Evolutionary conservation across 1,284 basidiomycete species (phyloP).

Genomic region (Takashimella tepidaria): DNA sequence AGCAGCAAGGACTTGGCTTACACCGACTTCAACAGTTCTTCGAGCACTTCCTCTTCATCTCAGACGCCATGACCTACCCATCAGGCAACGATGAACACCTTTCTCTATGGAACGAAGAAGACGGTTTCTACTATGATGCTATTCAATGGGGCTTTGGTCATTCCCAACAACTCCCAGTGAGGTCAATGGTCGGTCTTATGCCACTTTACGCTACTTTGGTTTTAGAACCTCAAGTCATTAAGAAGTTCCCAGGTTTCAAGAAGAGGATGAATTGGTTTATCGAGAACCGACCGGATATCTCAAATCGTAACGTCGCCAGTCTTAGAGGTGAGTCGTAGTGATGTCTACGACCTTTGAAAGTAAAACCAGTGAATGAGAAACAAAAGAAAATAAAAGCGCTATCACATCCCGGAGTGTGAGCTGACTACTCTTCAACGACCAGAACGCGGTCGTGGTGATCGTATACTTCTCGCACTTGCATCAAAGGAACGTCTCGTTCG

Average conservation of each 20-base stretch:
- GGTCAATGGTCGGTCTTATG: slow-evolving; percentile 90
- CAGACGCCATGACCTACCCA: slow-evolving; percentile 94
- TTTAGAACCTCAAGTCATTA: slow-evolving; percentile 80
- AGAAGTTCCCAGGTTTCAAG: slow-evolving; percentile 93
- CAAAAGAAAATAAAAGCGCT: too few relatives aligned
- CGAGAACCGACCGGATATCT: slow-evolving; percentile 80
- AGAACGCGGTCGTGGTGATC: slow-evolving; percentile 77
- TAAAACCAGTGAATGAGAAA: slow-evolving; percentile 11
- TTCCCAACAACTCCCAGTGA: slow-evolving; percentile 80
- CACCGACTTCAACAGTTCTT: slow-evolving; percentile 43
- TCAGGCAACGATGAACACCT: slow-evolving; percentile 65
- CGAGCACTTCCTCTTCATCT: slow-evolving; percentile 91
- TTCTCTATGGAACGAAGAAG: slow-evolving; percentile 91
- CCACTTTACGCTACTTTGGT: slow-evolving; percentile 92
- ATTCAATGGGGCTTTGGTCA: slow-evolving; percentile 83
- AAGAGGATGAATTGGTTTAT: slow-evolving; percentile 99
- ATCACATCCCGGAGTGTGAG: too few relatives aligned
- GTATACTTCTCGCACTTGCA: slow-evolving; percentile 81
- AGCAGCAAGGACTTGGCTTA: too few relatives aligned
- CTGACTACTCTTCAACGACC: too few relatives aligned
- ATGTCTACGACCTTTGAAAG: not conserved
- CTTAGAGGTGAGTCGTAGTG: slow-evolving; percentile 62
- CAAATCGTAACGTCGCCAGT: slow-evolving; percentile 91
- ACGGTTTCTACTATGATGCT: slow-evolving; percentile 97
- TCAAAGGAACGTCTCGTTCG: slow-evolving; percentile 81